Conservation (phyloP, 805 yeast genomes). For the Yarrowia sp. region DNA sequence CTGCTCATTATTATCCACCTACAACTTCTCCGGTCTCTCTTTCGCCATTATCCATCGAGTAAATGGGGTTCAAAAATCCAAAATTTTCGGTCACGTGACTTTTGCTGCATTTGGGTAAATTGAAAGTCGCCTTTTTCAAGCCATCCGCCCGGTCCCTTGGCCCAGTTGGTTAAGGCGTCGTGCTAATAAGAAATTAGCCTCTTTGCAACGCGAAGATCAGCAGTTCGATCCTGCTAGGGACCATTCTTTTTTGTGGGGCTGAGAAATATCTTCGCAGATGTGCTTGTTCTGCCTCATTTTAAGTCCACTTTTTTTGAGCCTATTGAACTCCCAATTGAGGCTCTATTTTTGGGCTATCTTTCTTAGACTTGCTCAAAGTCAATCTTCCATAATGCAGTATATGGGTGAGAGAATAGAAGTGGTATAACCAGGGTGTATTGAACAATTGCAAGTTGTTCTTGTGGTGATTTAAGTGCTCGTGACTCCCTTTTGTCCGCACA, state of each 20-base stretch:
- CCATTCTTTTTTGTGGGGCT: constrained; percentile 41
- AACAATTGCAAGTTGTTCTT: too few species aligned
- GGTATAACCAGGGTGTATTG: too few species aligned
- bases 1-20: too few species aligned
- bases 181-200: constrained; percentile 39
- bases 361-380: neutral
- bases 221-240: constrained; percentile 55
- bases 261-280: too few species aligned
- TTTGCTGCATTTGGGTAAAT: neutral
- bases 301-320: too few species aligned
- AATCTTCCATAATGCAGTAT: neutral
- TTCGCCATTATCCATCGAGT: neutral
- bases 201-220: constrained; percentile 55
- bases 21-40: neutral
- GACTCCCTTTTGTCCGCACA: too few species aligned
- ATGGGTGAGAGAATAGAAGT: too few species aligned
- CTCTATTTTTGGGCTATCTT: neutral
- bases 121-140: neutral
- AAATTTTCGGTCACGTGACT: constrained; percentile 7
- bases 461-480: too few species aligned
- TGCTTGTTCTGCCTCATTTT: too few species aligned
- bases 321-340: too few species aligned
- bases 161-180: constrained; percentile 40
- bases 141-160: constrained; percentile 19
- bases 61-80: neutral